These are phyloP conservation scores for Sporopachydermia quercuum DNA, from an alignment of 805 yeast genomes.

Conservation along the genomic window DNA sequence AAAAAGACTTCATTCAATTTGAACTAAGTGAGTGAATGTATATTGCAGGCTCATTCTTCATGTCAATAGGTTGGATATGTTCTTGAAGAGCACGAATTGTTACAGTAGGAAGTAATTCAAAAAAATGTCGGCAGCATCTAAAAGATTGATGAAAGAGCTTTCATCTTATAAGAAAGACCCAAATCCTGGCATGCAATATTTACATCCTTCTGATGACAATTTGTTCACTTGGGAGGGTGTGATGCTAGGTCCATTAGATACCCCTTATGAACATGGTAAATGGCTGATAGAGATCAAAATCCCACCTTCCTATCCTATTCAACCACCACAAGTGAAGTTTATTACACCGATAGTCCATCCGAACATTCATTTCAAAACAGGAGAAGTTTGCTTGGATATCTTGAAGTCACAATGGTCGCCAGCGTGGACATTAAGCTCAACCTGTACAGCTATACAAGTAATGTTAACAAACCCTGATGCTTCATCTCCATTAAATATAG, in stretches of 20 bases:
- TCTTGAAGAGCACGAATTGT: too few relatives aligned
- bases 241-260: constrained; percentile 23
- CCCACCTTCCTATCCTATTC: constrained; percentile 28
- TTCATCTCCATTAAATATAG: constrained; percentile 22
- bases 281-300: constrained; percentile 31
- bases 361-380: constrained; percentile 21
- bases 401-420: constrained; percentile 23
- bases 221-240: constrained; percentile 16
- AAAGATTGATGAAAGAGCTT: constrained; percentile 17
- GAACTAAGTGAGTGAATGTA: too few relatives aligned
- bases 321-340: constrained; percentile 34
- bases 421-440: constrained; percentile 23
- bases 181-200: constrained; percentile 15
- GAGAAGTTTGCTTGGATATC: constrained; percentile 24
- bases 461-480: constrained; percentile 23
- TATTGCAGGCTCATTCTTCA: too few relatives aligned
- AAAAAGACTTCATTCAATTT: too few relatives aligned
- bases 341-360: constrained; percentile 20
- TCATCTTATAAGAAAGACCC: constrained; percentile 12
- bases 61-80: too few relatives aligned
- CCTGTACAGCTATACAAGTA: constrained; percentile 21
- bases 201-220: constrained; percentile 13
- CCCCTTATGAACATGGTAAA: constrained; percentile 31
- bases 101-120: too few relatives aligned
- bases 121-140: constrained; percentile 4